Percentiles rank a stretch among this genome's conserved stretches.
These are phyloP conservation scores for Tricholoma flavovirens DNA, from an alignment of 768 basidiomycete genomes.

Conservation along the genomic window DNA sequence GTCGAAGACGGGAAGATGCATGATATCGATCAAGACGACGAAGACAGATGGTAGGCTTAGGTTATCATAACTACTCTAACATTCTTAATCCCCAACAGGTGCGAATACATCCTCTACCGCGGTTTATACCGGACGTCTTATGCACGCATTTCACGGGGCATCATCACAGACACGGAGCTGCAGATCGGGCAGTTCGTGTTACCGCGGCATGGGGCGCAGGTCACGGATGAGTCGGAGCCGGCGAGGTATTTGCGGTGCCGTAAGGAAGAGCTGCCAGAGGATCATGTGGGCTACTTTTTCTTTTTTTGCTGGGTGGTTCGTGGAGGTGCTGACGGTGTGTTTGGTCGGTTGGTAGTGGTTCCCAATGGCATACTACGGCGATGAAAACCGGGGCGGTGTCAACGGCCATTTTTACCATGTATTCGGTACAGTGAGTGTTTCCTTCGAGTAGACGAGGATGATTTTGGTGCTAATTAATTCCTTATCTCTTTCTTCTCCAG, in stretches of 20 bases:
- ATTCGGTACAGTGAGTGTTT: slow-evolving; percentile 52
- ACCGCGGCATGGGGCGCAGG: slow-evolving; percentile 48
- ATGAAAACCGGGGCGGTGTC: slow-evolving; percentile 47
- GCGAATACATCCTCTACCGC: slow-evolving; percentile 87
- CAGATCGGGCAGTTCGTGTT: slow-evolving; percentile 84
- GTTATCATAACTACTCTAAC: not conserved
- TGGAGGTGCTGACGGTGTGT: not conserved
- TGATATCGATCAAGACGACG: slow-evolving; percentile 73
- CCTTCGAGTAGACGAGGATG: not conserved
- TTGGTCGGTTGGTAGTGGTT: slow-evolving; percentile 53
- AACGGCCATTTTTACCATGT: slow-evolving; percentile 77
- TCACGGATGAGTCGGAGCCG: slow-evolving; percentile 51
- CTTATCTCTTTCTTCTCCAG: slow-evolving; percentile 19
- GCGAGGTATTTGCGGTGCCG: slow-evolving; percentile 62
- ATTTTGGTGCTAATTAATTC: not conserved
- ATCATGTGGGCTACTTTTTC: slow-evolving; percentile 43
- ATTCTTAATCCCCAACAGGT: slow-evolving; percentile 39
- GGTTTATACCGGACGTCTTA: slow-evolving; percentile 77
- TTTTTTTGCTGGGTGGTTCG: not conserved
- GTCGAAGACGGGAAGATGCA: slow-evolving; percentile 73
- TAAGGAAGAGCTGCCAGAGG: slow-evolving; percentile 60
- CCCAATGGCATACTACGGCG: slow-evolving; percentile 64
- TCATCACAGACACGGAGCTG: slow-evolving; percentile 86
- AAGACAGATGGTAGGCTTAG: slow-evolving; percentile 68
- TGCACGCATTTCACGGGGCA: slow-evolving; percentile 74